These are phyloP conservation scores for Schizopora paradoxa DNA, from an alignment of 1,284 basidiomycete species.

Conservation along the genomic window DNA sequence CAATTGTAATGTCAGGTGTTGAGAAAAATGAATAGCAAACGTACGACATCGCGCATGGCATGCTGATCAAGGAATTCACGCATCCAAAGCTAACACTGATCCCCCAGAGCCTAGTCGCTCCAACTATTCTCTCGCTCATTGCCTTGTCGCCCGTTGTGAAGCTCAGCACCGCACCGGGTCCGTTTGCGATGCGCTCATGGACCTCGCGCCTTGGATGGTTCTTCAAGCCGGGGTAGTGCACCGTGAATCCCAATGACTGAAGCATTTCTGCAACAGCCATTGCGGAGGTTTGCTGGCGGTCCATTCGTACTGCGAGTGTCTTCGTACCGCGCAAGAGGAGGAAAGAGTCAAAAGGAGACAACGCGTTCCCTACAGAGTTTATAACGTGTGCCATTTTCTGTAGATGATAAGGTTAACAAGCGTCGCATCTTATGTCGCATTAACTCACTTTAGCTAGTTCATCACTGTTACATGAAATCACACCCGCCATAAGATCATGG, in stretches of 20 bases:
- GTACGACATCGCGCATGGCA: slow-evolving; percentile 99
- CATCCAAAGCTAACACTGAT: slow-evolving; percentile 98
- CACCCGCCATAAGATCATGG: slow-evolving; percentile 98
- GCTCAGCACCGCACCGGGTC: slow-evolving; percentile 90
- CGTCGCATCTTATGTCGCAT: slow-evolving; percentile 2
- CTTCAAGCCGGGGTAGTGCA: slow-evolving; percentile 90
- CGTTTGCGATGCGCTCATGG: slow-evolving; percentile 84
- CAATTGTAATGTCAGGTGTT: slow-evolving; percentile 17
- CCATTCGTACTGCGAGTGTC: slow-evolving; percentile 95
- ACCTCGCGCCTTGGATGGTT: slow-evolving; percentile 82
- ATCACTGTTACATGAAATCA: slow-evolving; percentile 88
- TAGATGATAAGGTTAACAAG: not conserved
- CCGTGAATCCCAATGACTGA: slow-evolving; percentile 82
- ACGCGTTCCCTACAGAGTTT: slow-evolving; percentile 96
- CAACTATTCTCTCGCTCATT: slow-evolving; percentile 90
- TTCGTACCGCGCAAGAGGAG: slow-evolving; percentile 94
- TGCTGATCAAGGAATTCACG: slow-evolving; percentile 97
- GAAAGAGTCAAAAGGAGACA: slow-evolving; percentile 95
- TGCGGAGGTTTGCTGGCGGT: slow-evolving; percentile 86
- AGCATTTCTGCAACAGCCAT: slow-evolving; percentile 87
- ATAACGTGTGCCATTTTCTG: slow-evolving; percentile 88
- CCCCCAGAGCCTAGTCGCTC: slow-evolving; percentile 90
- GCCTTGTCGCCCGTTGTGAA: slow-evolving; percentile 93
- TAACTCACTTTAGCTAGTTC: slow-evolving; percentile 75
- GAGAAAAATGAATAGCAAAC: slow-evolving; percentile 27